Conservation (phyloP, 2,329 filamentous ascomycete species). For the Escovopsis sp. region DNA sequence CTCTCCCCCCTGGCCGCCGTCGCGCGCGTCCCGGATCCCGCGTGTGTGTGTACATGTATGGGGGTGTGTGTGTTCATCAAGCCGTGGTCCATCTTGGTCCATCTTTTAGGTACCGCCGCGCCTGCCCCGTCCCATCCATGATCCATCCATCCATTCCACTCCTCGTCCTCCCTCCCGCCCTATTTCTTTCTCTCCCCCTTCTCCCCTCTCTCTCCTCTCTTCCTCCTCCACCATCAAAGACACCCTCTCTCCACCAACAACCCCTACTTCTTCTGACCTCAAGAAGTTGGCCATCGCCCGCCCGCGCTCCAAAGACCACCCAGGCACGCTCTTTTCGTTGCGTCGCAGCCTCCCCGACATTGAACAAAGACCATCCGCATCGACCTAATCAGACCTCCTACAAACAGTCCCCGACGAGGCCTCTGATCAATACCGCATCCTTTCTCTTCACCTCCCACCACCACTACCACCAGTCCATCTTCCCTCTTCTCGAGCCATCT, state of each 20-base stretch:
- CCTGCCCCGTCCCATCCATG: neutral
- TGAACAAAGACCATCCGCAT: neutral
- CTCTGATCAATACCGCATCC: neutral
- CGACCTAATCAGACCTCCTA: neutral
- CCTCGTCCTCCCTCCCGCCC: too few relatives aligned
- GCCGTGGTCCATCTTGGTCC: too few relatives aligned
- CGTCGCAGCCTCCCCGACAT: neutral
- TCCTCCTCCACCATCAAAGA: constrained; percentile 2
- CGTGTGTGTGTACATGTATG: too few relatives aligned
- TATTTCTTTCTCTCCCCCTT: neutral
- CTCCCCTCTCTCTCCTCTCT: constrained; percentile 4
- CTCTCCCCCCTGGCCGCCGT: too few relatives aligned
- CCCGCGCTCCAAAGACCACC: neutral
- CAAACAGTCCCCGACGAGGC: neutral
- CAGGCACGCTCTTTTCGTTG: neutral
- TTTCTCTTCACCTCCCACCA: neutral
- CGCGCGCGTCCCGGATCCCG: too few relatives aligned
- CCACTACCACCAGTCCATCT: too few relatives aligned
- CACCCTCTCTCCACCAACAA: constrained; percentile 1
- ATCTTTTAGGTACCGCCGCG: too few relatives aligned
- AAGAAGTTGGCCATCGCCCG: neutral
- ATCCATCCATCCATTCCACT: constrained; percentile 1
- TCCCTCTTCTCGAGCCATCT: neutral
- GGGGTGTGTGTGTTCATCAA: too few relatives aligned
- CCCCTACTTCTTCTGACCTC: neutral